Base-by-base conservation (phyloP, 1,284 basidiomycete species). In the Takashimella tepidaria region DNA sequence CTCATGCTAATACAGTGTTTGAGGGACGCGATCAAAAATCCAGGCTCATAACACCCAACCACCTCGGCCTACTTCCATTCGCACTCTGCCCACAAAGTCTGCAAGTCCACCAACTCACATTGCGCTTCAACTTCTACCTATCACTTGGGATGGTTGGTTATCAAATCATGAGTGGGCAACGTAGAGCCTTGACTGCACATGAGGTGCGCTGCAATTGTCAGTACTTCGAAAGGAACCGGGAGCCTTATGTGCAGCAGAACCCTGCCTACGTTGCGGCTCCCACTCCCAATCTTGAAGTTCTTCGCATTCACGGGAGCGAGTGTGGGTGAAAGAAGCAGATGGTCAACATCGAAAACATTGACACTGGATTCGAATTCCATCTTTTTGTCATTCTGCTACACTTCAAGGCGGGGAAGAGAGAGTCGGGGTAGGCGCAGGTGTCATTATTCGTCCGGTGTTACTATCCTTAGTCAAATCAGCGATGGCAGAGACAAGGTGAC, bases 191-290 rank as follows among this genome's bases (percentile, higher is more conserved):
- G n/a, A n/a, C n/a, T n/a, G n/a, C n/a, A n/a, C n/a, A n/a, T n/a
- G n/a, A n/a, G n/a, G n/a, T n/a, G n/a, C n/a, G n/a, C n/a, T n/a
- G n/a, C n/a, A n/a, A n/a, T 37, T 16, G 16, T 16, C 31, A 8
- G 8, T 37, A 37, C 10, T 16, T 16, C 16, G 16, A 16, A 31
- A n/a, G 42, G 22, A 22, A 45, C 56, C 57, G 24, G 57, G 54
- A 41, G 51, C 47, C 51, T 56, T 31, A 45, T 49, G 55, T n/a
- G 51, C 55, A 31, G 31, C 45, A 23, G 55, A 57, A 24, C 57
- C 60, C 31, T 49, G 37, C 47, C 56, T 62, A 55, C 62, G 64
- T 11, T 60, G 62, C 50, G 63, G 62, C 45, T 59, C 53, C 60
- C 60, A 62, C 47, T 62, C 60, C 60, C 60, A 62, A 21, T 62